A percentile compares a stretch with the other conserved stretches of the same genome.
Conservation (phyloP, 192 early-diverging fungal genomes). For the Globomyces pollinis-pini region DNA sequence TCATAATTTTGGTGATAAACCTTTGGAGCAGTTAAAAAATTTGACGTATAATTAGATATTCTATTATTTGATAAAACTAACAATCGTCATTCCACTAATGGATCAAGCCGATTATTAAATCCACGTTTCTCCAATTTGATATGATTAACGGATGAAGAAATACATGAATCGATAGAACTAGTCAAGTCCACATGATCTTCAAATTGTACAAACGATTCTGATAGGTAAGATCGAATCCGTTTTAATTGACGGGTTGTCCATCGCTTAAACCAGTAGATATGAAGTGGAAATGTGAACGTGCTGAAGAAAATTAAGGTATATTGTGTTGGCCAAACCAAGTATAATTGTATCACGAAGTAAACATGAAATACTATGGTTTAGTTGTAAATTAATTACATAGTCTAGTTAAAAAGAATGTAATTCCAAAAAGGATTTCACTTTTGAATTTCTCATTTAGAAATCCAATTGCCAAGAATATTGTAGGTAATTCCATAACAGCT, state of each 20-base stretch:
- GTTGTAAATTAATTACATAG: not conserved
- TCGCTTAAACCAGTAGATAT: conserved; percentile 18
- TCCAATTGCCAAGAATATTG: conserved; percentile 50
- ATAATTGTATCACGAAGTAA: not conserved
- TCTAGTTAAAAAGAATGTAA: conserved; percentile 16
- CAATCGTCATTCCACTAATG: too few species aligned
- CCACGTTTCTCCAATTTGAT: too few species aligned
- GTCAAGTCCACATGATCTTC: too few species aligned
- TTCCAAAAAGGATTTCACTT: conserved; percentile 44
- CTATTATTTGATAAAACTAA: too few species aligned
- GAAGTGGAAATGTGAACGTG: conserved; percentile 13
- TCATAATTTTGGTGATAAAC: too few species aligned
- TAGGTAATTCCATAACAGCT: conserved; percentile 45
- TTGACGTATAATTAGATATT: too few species aligned
- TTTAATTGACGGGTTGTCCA: conserved; percentile 9
- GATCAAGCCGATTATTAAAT: too few species aligned
- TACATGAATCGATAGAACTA: too few species aligned
- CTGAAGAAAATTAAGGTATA: not conserved
- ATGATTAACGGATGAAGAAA: too few species aligned
- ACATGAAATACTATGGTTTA: conserved; percentile 1
- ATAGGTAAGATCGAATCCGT: too few species aligned
- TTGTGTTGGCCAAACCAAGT: not conserved
- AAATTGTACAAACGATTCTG: too few species aligned
- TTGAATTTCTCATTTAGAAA: conserved; percentile 35
- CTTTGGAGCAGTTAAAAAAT: too few species aligned